A percentile compares a stretch with the other conserved stretches of the same genome.
Evolutionary conservation across 768 basidiomycete species (phyloP).

Genomic region (Dioszegia aurantiaca): DNA sequence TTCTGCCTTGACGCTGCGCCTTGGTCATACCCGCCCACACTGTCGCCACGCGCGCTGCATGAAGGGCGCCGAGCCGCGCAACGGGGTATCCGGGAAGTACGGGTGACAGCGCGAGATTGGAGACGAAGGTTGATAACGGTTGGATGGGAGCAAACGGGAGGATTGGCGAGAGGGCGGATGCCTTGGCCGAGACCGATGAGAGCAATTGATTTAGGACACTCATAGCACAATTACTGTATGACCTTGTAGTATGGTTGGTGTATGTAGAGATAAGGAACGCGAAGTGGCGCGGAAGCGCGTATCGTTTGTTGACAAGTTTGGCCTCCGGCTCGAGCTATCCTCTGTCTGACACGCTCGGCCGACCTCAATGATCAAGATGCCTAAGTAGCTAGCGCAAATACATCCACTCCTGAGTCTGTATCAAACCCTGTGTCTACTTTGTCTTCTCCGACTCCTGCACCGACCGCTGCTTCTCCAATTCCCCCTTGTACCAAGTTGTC

Average conservation of each 20-base stretch:
- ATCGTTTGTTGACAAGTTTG: no score
- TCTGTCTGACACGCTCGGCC: no score
- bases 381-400: not conserved
- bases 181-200: not conserved
- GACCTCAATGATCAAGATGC: not conserved
- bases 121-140: not conserved
- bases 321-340: no score
- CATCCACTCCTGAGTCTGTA: no score
- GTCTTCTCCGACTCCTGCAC: conserved; percentile 32
- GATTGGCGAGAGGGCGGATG: not conserved
- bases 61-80: conserved; percentile 30
- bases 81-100: conserved; percentile 36
- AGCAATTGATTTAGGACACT: not conserved
- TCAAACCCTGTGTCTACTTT: conserved; percentile 26
- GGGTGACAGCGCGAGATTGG: conserved; percentile 28
- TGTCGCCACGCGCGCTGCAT: conserved; percentile 35
- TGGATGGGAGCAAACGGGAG: conserved; percentile 9
- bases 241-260: no score
- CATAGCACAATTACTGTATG: no score
- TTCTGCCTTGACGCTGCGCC: conserved; percentile 9
- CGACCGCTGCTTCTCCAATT: conserved; percentile 32
- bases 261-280: not conserved
- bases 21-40: conserved; percentile 39
- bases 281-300: not conserved
- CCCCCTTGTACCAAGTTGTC: conserved; percentile 42